phyloP scores from a whole-genome alignment of 768 basidiomycete genomes.

The Pulveroboletus ravenelii region DNA sequence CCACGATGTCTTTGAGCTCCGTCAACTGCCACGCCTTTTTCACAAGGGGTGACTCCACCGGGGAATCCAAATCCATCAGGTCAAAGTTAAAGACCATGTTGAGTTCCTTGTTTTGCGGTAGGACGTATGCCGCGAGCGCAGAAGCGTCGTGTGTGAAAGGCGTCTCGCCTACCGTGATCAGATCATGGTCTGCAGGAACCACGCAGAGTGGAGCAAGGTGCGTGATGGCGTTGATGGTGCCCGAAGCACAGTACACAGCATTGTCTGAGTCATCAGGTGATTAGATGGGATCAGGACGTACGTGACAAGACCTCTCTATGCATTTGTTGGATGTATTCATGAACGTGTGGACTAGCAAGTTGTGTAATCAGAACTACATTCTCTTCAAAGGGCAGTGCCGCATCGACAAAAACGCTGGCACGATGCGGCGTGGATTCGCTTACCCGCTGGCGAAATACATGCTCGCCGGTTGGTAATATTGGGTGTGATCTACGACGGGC shows the following conservation, averaged over 20 bases:
- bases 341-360: conserved; percentile 52
- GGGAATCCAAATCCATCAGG: conserved; percentile 53
- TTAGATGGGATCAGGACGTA: conserved; percentile 31
- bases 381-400: conserved; percentile 1
- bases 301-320: conserved; percentile 53
- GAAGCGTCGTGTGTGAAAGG: conserved; percentile 52
- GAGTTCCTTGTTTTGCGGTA: conserved; percentile 55
- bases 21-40: conserved; percentile 47
- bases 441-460: conserved; percentile 59
- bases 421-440: conserved; percentile 10
- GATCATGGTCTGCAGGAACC: conserved; percentile 40
- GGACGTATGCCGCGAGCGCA: conserved; percentile 50
- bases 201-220: conserved; percentile 5
- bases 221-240: neutral
- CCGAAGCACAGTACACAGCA: neutral
- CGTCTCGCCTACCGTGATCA: conserved; percentile 66
- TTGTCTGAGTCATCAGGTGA: conserved; percentile 11
- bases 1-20: conserved; percentile 45
- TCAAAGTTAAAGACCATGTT: conserved; percentile 68
- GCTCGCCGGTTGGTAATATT: conserved; percentile 51
- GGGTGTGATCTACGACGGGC: conserved; percentile 45
- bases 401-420: neutral
- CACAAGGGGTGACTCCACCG: conserved; percentile 38
- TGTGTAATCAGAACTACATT: neutral
- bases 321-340: conserved; percentile 69